phyloP scores from a whole-genome alignment of 1,284 basidiomycete species.

The Gymnopus androsaceus region DNA sequence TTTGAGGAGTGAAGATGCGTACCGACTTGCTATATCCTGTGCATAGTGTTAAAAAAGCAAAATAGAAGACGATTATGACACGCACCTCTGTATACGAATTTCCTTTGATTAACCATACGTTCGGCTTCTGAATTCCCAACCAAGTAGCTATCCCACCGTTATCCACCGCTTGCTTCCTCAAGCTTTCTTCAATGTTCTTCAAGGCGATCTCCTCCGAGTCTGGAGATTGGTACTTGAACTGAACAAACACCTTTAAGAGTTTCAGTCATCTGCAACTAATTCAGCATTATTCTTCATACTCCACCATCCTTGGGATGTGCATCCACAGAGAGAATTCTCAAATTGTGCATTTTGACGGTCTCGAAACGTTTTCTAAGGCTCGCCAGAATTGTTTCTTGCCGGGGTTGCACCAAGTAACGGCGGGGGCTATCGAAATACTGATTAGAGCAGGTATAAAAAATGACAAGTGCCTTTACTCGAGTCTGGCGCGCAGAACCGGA shows the following conservation, averaged over 20 bases:
- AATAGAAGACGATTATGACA: conserved; percentile 10
- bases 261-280: too few relatives aligned
- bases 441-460: conserved; percentile 9
- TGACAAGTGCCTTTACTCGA: conserved; percentile 46
- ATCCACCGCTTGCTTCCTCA: conserved; percentile 43
- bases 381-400: conserved; percentile 55
- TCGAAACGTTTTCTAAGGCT: conserved; percentile 51
- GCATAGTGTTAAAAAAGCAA: conserved; percentile 8
- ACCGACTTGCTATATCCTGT: conserved; percentile 80
- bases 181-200: conserved; percentile 47
- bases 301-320: conserved; percentile 81
- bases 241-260: too few relatives aligned
- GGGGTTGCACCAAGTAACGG: conserved; percentile 58
- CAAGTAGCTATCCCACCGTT: conserved; percentile 68
- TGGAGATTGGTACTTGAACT: conserved; percentile 62
- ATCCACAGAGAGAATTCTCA: conserved; percentile 59
- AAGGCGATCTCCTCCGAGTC: conserved; percentile 42
- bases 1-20: conserved; percentile 70
- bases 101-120: conserved; percentile 81
- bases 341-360: conserved; percentile 51
- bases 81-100: conserved; percentile 82
- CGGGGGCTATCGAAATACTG: conserved; percentile 50
- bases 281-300: too few relatives aligned
- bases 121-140: conserved; percentile 54
- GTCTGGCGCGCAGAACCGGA: conserved; percentile 49